Base-by-base conservation (phyloP, 768 basidiomycete species). In the Trametes cingulata region DNA sequence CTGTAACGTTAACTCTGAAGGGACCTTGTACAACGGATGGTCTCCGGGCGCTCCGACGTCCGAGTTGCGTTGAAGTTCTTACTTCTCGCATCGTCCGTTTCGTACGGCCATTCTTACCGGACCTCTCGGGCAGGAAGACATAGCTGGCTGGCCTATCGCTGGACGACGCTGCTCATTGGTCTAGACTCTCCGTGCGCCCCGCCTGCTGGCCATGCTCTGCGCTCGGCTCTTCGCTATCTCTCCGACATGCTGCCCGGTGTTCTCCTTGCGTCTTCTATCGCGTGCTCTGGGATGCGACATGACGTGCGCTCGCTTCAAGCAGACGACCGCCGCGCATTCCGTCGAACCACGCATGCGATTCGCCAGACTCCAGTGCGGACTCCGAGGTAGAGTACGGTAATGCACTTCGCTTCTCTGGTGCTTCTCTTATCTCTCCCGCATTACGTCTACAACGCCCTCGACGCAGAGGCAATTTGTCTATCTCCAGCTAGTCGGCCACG, bases 41-140 rank as follows among this genome's bases (percentile, higher is more conserved):
- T 7, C 25, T 47, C 58, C 60, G 53, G 48, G 60, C 60, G 60
- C 60, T 61, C 60, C 60, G 60, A 50, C 15, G 47, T 39, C 8
- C 19, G 24, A 27, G 53, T 55, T 55, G 40, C 50, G 6, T 36
- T 20, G 49, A 33, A 33, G 29, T 33, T 33, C 29, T 33, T 4
- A 33, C 39, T 55, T 55, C 40, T 50, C 24, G 33, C 45, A 22
- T 15, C 27, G 13, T 45, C 7, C 43, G 1, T 25, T 40, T 33
- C 25, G 5, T 49, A 12, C 40, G 39, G 53, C 6, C 10, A 39
- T 19, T 45, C 35, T 36, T 20, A 15, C 43, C 49, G 20, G 27
- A 36, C 25, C 39, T 2, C 41, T 50, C 36, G 25, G 19, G 17
- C 24, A 7, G 24, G 25, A 22, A 35, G 17, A 2, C 27, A 22